Base-by-base conservation (phyloP, 495 filamentous ascomycete species). In the Apiosordaria backusii region DNA sequence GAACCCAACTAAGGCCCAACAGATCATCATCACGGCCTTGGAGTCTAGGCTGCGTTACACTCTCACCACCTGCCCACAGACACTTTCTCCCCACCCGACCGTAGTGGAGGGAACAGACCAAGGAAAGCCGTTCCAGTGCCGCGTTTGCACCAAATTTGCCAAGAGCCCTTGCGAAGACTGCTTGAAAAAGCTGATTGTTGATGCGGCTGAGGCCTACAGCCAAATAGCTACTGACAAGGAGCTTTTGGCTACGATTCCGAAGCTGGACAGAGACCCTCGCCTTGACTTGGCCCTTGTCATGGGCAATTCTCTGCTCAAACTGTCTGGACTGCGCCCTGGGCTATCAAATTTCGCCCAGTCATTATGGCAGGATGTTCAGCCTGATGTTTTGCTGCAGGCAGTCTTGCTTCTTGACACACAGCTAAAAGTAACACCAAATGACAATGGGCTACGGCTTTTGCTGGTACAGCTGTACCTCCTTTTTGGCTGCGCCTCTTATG, bases 391-490 rank as follows among this genome's bases (percentile, higher is more conserved):
- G 22, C 67, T 86, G 22, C 82, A 82, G 64, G 82, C 82, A 3
- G 74, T 79, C 18, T 61, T 79, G 2, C 69, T 85, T 53, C 69
- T 85, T 3, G 83, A 85, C 22, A 76, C 75, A 25, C 77, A 80
- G 53, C 65, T 77, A 6, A 65, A 67, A 16, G 68, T 72, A 10
- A 79, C 77, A 0, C 74, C 77, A 3, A 68, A 74, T 0, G 78
- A 82, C 29, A 75, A 71, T 45, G 72, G 75, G 9, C 73, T 84
- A 1, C 72, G 76, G 2, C 68, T 85, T 9, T 63, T 85, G 15
- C 75, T 86, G 1, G 69, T 77, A 10, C 77, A 82, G 66, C 68
- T 85, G 21, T 83, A 83, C 66, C 65, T 82, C 27, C 60, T 79
- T 25, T 74, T 82, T 66, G 77, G 84, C 53, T 79, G 79, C 54